phyloP scores from a whole-genome alignment of 306 rosid species.

The Sphenostylis stenocarpa region DNA sequence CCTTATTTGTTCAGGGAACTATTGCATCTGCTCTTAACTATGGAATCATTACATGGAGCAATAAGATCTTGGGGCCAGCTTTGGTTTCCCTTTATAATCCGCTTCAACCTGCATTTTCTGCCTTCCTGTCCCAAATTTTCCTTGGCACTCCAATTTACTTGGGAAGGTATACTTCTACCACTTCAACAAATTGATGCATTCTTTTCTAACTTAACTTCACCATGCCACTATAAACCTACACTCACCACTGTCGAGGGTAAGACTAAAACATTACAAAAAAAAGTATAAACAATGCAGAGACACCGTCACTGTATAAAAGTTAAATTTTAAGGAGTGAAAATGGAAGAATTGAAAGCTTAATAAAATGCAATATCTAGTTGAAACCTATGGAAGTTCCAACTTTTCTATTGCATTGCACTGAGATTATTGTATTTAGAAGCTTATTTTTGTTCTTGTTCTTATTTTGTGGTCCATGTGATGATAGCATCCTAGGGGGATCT shows the following conservation, averaged over 20 bases:
- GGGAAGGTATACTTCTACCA: constrained; percentile 74
- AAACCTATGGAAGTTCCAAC: background rate
- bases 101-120: constrained; percentile 80
- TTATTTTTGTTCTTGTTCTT: constrained; percentile 39
- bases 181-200: constrained; percentile 23
- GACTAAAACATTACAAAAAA: background rate
- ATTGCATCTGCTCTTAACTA: constrained; percentile 87
- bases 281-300: background rate
- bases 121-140: constrained; percentile 73
- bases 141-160: constrained; percentile 84
- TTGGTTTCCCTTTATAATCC: constrained; percentile 87
- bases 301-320: background rate
- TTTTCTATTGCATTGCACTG: constrained; percentile 17
- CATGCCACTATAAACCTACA: constrained; percentile 5
- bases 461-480: constrained; percentile 27
- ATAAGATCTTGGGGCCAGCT: constrained; percentile 90
- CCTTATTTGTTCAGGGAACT: constrained; percentile 60
- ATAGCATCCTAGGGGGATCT: constrained; percentile 81
- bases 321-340: too few relatives aligned
- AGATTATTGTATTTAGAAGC: background rate
- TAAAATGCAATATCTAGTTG: background rate
- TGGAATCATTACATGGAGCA: constrained; percentile 84
- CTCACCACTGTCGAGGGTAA: background rate
- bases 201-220: background rate
- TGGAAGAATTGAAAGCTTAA: background rate